Evolutionary conservation across 352 stramenopile genomes (phyloP).

Genomic region (Saprolegnia parasitica): DNA sequence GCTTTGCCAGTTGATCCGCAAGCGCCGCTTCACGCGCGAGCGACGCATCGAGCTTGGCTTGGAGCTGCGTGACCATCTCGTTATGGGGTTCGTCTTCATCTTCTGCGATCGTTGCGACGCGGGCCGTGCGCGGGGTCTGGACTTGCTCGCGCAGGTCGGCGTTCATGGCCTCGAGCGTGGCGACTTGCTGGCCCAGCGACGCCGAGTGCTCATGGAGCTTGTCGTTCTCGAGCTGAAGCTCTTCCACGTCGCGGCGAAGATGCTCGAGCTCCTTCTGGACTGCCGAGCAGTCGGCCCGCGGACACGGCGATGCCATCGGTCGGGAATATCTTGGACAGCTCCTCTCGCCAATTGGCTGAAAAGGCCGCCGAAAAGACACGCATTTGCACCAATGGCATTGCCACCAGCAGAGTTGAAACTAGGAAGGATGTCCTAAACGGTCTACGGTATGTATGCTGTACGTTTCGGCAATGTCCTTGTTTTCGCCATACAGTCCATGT

Average conservation of each 20-base stretch:
- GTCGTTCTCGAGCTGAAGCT: conserved; percentile 60
- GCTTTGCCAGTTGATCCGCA: neutral
- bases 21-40: neutral
- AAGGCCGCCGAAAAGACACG: neutral
- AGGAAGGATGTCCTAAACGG: too few species aligned
- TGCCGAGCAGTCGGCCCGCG: conserved; percentile 40
- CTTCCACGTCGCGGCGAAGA: conserved; percentile 50
- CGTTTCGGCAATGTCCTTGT: too few species aligned
- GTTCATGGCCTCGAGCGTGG: conserved; percentile 37
- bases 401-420: too few species aligned
- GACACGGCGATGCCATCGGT: neutral
- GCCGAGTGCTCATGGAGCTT: conserved; percentile 57
- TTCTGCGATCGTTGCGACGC: conserved; percentile 31
- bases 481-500: too few species aligned
- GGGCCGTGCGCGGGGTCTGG: conserved; percentile 34
- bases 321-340: neutral
- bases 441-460: too few species aligned
- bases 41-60: neutral
- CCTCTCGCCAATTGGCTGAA: neutral
- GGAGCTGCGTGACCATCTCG: neutral
- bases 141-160: conserved; percentile 34
- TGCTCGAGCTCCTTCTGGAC: conserved; percentile 62
- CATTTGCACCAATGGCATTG: neutral
- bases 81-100: conserved; percentile 38
- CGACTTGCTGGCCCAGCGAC: conserved; percentile 39